Base-by-base conservation (phyloP, 2,329 filamentous ascomycete genomes). In the Aspergillus versicolor region DNA sequence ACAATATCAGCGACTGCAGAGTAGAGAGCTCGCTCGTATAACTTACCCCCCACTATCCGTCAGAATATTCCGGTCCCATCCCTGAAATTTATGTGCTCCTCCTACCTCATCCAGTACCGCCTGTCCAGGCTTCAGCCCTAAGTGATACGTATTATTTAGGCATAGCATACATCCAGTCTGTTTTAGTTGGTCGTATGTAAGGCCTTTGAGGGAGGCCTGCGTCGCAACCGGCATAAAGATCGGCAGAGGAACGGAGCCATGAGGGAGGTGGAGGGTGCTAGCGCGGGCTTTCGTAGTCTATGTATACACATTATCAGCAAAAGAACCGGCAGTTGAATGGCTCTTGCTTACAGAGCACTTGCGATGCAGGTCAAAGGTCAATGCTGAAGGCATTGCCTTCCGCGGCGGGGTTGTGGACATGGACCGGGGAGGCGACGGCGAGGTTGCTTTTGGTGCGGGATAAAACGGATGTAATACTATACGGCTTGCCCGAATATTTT, bases 171-270 rank as follows among this genome's bases (percentile, higher is more conserved):
- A 99, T 43, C 90, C 87, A 0, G 92, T 95, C 53, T 91, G 88
- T 67, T 94, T 92, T 2, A 99, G 81, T 70, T 99, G 94, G 63
- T 93, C 88, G 1, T 93, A 92, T 0, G 94, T 97, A 55, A 99
- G 78, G 43, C 94, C 94, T 73, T 99, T 99, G 40, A 99, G 82
- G 0, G 93, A 96, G 1, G 91, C 94, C 76, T 99, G 94, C 0
- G 94, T 99, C 30, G 94, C 94, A 43, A 99, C 94, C 15, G 94
- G 94, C 94, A 99, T 99, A 76, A 99, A 99, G 57, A 97, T 87
- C 7, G 95, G 94, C 30, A 97, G 84, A 67, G 89, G 85, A 24
- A 99, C 92, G 1, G 88, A 83, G 57, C 94, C 94, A 85, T 99
- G 95, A 50, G 94, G 93, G 24, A 99, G 86, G 47, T 88, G 89